Conservation (phyloP, 495 filamentous ascomycete species). For the Pseudomonodictys pantanalensis region DNA sequence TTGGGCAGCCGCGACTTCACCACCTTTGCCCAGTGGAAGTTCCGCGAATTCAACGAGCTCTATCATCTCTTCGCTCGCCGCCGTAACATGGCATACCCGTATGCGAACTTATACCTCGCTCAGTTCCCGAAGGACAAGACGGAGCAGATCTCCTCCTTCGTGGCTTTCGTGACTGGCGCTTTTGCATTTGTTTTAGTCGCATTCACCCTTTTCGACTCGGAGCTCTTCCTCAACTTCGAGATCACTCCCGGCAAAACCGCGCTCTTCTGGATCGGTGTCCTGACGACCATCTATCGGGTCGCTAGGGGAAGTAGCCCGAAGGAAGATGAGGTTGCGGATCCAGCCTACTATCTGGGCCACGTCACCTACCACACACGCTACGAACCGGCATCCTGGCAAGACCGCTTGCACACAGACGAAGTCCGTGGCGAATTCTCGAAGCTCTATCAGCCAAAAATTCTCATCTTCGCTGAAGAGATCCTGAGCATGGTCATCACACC, state of each 20-base stretch:
- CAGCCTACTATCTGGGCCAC: slow-evolving; percentile 79
- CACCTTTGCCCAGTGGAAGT: slow-evolving; percentile 94
- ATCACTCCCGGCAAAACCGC: slow-evolving; percentile 80
- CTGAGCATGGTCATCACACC: slow-evolving; percentile 89
- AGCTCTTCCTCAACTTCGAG: slow-evolving; percentile 88
- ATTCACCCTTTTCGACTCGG: slow-evolving; percentile 78
- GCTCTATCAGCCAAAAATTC: slow-evolving; percentile 81
- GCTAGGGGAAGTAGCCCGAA: slow-evolving; percentile 77
- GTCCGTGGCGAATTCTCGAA: slow-evolving; percentile 77
- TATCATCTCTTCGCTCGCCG: slow-evolving; percentile 86
- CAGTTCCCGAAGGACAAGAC: slow-evolving; percentile 96
- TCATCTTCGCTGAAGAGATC: slow-evolving; percentile 90
- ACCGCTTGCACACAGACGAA: slow-evolving; percentile 83
- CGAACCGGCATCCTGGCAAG: slow-evolving; percentile 81
- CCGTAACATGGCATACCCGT: slow-evolving; percentile 91
- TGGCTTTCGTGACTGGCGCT: slow-evolving; percentile 83
- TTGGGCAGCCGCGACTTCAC: slow-evolving; percentile 84
- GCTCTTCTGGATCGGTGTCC: slow-evolving; percentile 67
- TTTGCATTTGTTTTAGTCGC: slow-evolving; percentile 78
- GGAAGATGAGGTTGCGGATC: slow-evolving; percentile 87
- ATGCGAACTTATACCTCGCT: slow-evolving; percentile 85
- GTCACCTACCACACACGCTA: slow-evolving; percentile 93
- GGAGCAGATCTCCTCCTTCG: slow-evolving; percentile 73
- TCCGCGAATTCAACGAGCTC: slow-evolving; percentile 96
- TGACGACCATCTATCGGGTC: slow-evolving; percentile 69